These are phyloP conservation scores for Globisporangium camurandrum DNA, from an alignment of 352 stramenopile species.

Conservation along the genomic window DNA sequence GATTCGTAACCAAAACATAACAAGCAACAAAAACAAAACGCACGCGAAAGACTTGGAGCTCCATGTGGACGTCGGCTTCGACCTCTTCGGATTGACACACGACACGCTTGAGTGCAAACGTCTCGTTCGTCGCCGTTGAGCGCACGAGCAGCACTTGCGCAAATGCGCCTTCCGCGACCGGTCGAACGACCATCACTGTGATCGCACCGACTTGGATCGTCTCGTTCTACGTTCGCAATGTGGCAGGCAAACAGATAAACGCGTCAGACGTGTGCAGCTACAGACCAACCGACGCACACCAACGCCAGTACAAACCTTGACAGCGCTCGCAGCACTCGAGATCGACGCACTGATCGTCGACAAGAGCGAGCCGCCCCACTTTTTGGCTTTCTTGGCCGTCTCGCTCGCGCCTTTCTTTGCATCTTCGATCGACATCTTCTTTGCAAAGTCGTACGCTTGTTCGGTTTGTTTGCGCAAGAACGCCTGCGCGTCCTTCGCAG, in stretches of 20 bases:
- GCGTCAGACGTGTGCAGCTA: no score
- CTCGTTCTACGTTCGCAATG: constrained; percentile 65
- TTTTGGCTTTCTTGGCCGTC: constrained; percentile 85
- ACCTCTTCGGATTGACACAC: constrained; percentile 78
- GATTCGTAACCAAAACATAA: not conserved
- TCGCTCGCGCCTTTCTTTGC: constrained; percentile 74
- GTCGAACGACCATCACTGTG: constrained; percentile 56
- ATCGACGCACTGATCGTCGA: constrained; percentile 75
- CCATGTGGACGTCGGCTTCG: constrained; percentile 65
- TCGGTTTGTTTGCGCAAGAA: constrained; percentile 81
- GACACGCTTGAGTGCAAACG: constrained; percentile 77
- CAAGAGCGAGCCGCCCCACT: constrained; percentile 75
- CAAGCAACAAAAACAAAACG: constrained; percentile 6
- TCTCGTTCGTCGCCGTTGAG: constrained; percentile 52
- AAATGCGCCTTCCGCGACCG: constrained; percentile 69
- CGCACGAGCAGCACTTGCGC: constrained; percentile 79
- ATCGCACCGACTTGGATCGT: constrained; percentile 70
- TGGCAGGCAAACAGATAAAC: no score
- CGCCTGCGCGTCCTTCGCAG: constrained; percentile 42
- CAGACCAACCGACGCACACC: no score
- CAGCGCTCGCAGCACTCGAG: constrained; percentile 44
- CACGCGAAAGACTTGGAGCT: constrained; percentile 72
- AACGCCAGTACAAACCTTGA: constrained; percentile 39
- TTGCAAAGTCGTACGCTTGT: constrained; percentile 82
- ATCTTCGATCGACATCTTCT: constrained; percentile 85